These are phyloP conservation scores for Claviceps africana DNA, from an alignment of 2,329 filamentous ascomycete genomes.

Conservation along the genomic window DNA sequence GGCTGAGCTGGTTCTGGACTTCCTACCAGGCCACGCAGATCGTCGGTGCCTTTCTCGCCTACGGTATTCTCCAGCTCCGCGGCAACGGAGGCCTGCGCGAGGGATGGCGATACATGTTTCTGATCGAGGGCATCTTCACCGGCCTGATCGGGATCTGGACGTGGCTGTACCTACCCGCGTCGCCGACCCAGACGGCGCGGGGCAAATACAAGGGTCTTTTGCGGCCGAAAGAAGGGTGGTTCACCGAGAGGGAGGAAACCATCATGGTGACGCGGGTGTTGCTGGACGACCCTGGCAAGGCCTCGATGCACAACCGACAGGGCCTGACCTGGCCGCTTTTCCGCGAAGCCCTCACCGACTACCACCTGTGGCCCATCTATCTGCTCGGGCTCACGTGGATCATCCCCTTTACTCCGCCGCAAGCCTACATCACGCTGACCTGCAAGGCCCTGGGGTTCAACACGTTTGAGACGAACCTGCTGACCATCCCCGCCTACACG, in stretches of 20 bases:
- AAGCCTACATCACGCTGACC: constrained; percentile 37
- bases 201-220: constrained; percentile 7
- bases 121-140: constrained; percentile 4
- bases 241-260: constrained; percentile 36
- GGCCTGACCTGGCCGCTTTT: constrained; percentile 33
- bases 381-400: constrained; percentile 32
- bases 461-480: constrained; percentile 34
- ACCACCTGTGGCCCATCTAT: constrained; percentile 42
- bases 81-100: constrained; percentile 3
- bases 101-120: constrained; percentile 5
- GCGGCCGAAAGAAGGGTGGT: constrained; percentile 33
- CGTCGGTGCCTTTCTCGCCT: constrained; percentile 14
- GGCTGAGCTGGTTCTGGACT: constrained; percentile 19
- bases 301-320: constrained; percentile 43
- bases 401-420: constrained; percentile 32
- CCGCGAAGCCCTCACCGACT: constrained; percentile 36
- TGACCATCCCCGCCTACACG: constrained; percentile 37
- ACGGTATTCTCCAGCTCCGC: constrained; percentile 13
- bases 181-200: constrained; percentile 5
- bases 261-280: constrained; percentile 44
- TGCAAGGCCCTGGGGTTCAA: constrained; percentile 34
- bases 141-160: constrained; percentile 6
- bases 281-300: constrained; percentile 40
- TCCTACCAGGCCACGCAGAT: constrained; percentile 14
- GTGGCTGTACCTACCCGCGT: constrained; percentile 4